Percentiles rank a stretch among this genome's conserved stretches.
phyloP scores from a whole-genome alignment of 257 asterid species.

The Cinchona pubescens region DNA sequence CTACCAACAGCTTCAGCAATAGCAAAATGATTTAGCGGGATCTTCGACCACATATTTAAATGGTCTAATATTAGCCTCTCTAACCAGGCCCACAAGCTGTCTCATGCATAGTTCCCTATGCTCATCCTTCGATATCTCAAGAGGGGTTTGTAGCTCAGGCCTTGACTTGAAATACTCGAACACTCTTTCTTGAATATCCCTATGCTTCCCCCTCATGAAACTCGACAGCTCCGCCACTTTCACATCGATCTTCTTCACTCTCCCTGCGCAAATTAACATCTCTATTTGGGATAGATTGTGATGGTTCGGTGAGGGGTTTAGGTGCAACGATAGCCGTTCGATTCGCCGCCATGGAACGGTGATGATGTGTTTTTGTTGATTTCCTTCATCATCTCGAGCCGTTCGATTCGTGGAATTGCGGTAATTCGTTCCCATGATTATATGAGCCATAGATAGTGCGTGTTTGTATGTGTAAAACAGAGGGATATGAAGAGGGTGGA shows the following conservation, averaged over 20 bases:
- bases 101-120: conserved; percentile 87
- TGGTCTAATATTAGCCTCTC: conserved; percentile 82
- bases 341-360: conserved; percentile 40
- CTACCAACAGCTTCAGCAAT: conserved; percentile 89
- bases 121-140: conserved; percentile 81
- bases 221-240: conserved; percentile 41
- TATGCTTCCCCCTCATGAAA: conserved; percentile 78
- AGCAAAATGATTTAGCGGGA: conserved; percentile 86
- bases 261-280: conserved; percentile 49
- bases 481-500: too few relatives aligned
- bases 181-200: conserved; percentile 69
- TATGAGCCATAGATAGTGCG: neutral
- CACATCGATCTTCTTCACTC: conserved; percentile 49
- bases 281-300: conserved; percentile 22
- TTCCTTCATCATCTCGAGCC: conserved; percentile 22
- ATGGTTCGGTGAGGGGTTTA: conserved; percentile 27
- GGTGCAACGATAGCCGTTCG: conserved; percentile 49
- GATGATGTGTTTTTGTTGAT: conserved; percentile 1
- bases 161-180: conserved; percentile 78
- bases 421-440: conserved; percentile 7
- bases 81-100: conserved; percentile 76
- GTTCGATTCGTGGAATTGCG: neutral
- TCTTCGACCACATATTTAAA: conserved; percentile 65
- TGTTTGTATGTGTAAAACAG: neutral
- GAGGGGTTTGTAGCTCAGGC: conserved; percentile 89